Evolutionary conservation across 352 stramenopile genomes (phyloP).

Genomic region (Phytophthora sp.): DNA sequence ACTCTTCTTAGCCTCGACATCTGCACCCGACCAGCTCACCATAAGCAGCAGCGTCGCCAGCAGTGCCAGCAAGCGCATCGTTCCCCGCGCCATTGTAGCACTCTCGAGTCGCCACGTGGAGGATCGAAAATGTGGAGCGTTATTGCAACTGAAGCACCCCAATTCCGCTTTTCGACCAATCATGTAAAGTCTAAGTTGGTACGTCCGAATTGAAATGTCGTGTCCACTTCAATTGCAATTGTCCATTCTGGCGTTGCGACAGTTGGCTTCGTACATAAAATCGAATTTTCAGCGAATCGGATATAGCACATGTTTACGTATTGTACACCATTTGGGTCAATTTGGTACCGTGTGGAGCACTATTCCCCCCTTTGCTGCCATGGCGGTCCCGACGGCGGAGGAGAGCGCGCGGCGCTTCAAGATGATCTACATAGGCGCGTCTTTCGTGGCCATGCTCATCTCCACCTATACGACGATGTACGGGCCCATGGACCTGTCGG

Average conservation of each 20-base stretch:
- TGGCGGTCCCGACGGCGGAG: constrained; percentile 27
- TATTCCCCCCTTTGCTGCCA: constrained; percentile 1
- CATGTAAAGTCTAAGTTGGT: neutral
- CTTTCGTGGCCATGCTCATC: constrained; percentile 35
- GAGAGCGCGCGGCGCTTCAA: constrained; percentile 34
- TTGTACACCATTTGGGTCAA: constrained; percentile 3
- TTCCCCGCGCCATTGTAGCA: constrained; percentile 38
- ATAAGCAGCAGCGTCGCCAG: constrained; percentile 52
- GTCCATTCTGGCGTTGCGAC: neutral
- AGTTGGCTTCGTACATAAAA: neutral
- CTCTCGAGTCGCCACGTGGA: constrained; percentile 41
- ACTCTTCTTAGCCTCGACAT: constrained; percentile 50
- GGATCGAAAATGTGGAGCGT: constrained; percentile 37
- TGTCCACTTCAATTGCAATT: neutral
- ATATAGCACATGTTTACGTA: neutral
- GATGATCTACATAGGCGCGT: constrained; percentile 33
- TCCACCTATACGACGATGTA: constrained; percentile 36
- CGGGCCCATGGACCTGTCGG: constrained; percentile 17
- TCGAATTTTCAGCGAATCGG: constrained; percentile 17
- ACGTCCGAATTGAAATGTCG: neutral
- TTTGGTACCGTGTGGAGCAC: constrained; percentile 14
- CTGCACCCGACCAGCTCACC: constrained; percentile 23
- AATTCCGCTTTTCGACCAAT: constrained; percentile 21
- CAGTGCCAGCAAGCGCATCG: constrained; percentile 31
- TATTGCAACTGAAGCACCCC: neutral